A percentile compares a stretch with the other conserved stretches of the same genome.
Conservation (phyloP, 1,284 basidiomycete genomes). For the Wolfiporia cocos region DNA sequence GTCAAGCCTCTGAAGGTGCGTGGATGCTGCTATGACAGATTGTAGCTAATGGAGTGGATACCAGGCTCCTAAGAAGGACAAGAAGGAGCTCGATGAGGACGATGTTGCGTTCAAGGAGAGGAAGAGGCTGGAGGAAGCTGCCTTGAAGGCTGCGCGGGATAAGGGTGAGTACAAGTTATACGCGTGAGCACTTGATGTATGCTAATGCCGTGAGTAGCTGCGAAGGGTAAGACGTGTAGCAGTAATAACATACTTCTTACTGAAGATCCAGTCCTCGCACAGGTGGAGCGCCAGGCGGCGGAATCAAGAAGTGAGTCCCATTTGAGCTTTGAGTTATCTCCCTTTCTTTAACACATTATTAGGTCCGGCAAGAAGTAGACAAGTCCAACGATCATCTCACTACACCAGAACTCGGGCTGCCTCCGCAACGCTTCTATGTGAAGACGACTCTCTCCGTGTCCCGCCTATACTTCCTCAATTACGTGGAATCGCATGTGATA, state of each 20-base stretch:
- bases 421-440: no score
- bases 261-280: background rate
- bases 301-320: background rate
- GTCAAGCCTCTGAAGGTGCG: slow-evolving; percentile 67
- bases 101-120: slow-evolving; percentile 67
- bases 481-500: no score
- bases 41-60: background rate
- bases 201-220: background rate
- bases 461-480: no score
- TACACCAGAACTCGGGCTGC: no score
- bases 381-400: no score
- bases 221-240: background rate
- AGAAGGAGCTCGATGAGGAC: slow-evolving; percentile 66
- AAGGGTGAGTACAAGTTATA: slow-evolving; percentile 41
- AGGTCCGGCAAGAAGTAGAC: background rate
- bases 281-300: background rate
- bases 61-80: slow-evolving; percentile 74
- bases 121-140: slow-evolving; percentile 66
- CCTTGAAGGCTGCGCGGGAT: slow-evolving; percentile 59
- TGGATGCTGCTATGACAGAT: background rate
- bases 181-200: no score
- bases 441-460: no score
- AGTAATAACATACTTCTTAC: no score
- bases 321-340: background rate
- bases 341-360: background rate